These are phyloP conservation scores for Wickerhamomyces xylosicus DNA, from an alignment of 805 yeast genomes.

Conservation along the genomic window DNA sequence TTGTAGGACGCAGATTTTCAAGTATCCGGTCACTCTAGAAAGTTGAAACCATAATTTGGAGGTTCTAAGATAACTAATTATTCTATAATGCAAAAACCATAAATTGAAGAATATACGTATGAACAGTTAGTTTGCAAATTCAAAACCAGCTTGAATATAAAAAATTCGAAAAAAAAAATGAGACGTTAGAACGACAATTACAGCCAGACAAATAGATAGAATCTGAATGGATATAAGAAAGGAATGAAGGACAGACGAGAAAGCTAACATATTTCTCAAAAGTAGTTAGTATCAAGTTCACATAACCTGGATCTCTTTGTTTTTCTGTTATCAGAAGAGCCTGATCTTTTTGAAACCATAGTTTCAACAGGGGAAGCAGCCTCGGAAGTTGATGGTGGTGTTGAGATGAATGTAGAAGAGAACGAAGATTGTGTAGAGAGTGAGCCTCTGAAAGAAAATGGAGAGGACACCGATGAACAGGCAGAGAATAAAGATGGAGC, in stretches of 20 bases:
- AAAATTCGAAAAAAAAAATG: background rate
- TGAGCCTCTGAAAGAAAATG: slow-evolving; percentile 7
- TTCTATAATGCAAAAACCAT: background rate
- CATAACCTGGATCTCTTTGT: background rate
- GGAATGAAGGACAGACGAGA: no score
- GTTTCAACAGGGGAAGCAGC: slow-evolving; percentile 10
- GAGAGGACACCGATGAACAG: slow-evolving; percentile 11
- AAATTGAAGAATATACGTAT: no score
- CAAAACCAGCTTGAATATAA: background rate
- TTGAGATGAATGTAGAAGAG: slow-evolving; percentile 9
- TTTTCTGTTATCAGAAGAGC: background rate
- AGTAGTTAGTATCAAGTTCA: background rate
- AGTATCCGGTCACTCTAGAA: no score
- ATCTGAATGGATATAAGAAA: no score
- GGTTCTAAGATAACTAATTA: no score
- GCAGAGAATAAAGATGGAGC: background rate
- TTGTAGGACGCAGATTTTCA: no score
- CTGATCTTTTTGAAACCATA: background rate
- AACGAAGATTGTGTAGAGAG: slow-evolving; percentile 9
- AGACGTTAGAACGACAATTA: no score
- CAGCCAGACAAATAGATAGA: no score
- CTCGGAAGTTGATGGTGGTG: slow-evolving; percentile 12
- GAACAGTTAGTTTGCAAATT: no score
- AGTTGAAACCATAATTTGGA: no score
- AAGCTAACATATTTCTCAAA: background rate